Evolutionary conservation across 352 stramenopile genomes (phyloP).

Genomic region (Phytophthora citricola): DNA sequence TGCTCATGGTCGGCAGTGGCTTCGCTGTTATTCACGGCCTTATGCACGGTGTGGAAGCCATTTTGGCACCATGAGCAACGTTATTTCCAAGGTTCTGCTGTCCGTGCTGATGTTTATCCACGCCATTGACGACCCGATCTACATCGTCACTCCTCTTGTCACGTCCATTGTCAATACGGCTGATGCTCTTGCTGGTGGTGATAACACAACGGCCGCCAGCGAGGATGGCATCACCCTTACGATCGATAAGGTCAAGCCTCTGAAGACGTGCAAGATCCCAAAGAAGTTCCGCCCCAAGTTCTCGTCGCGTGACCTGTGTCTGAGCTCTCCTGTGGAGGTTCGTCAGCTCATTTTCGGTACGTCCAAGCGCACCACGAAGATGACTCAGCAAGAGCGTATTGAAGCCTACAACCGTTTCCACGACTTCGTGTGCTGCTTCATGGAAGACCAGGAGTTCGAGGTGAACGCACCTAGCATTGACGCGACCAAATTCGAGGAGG

Average conservation of each 20-base stretch:
- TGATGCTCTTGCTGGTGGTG: too few relatives aligned
- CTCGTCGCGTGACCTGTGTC: slow-evolving; percentile 18
- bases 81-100: slow-evolving; percentile 21
- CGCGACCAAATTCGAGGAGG: slow-evolving; percentile 7
- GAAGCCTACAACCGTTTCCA: slow-evolving; percentile 26
- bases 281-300: slow-evolving; percentile 15
- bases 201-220: too few relatives aligned
- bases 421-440: slow-evolving; percentile 8
- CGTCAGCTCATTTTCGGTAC: slow-evolving; percentile 22
- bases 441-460: slow-evolving; percentile 23
- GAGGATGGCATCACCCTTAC: too few relatives aligned
- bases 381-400: slow-evolving; percentile 14
- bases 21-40: slow-evolving; percentile 32
- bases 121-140: slow-evolving; percentile 32
- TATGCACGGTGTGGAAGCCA: slow-evolving; percentile 18
- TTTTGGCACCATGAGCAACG: slow-evolving; percentile 31
- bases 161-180: slow-evolving; percentile 23
- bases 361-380: slow-evolving; percentile 17
- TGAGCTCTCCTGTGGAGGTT: slow-evolving; percentile 18
- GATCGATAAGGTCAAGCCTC: too few relatives aligned
- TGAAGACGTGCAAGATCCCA: slow-evolving; percentile 13
- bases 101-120: slow-evolving; percentile 38
- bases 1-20: slow-evolving; percentile 20
- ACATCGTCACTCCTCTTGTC: slow-evolving; percentile 20
- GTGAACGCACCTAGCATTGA: slow-evolving; percentile 19